Evolutionary conservation across 1,139 yeast species (phyloP), one percentile per base, ranked within the genome.

Genomic region (Diutina mesorugosa): DNA sequence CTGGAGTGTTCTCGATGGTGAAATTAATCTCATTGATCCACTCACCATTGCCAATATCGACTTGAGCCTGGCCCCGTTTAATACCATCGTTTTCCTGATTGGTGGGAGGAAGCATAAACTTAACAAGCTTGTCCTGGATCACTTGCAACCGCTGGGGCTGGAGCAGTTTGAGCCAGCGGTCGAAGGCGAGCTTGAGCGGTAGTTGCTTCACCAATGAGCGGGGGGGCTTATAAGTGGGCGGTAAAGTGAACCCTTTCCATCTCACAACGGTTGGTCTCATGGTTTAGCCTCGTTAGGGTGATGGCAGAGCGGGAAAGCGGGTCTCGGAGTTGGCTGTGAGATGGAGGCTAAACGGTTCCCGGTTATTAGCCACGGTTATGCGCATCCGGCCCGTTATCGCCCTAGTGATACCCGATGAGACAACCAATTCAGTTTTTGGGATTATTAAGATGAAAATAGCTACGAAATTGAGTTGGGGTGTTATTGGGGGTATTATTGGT

Each of bases 91-190:
- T 72, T 55, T 67, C 70, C 0, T 57, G 47, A 3, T 58, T 45
- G 0, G 59, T 54, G 10, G 63, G 38, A 3, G 73, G 71, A n/a
- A 72, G 55, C 79, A 74, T 73, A 56, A 70, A 59, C 45, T 70
- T 70, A 1, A 76, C 65, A 55, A 77, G 64, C 47, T 71, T 69
- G 57, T 69, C 64, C 59, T 77, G 80, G 26, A 76, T 64, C 6
- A 59, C 56, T 52, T 67, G 59, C 21, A 61, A 60, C 9, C 60
- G 56, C 12, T 57, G 16, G 6, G n/a, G 26, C 32, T 50, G 41
- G 12, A 30, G 32, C 53, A 50, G 53, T 28, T 50, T n/a, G 8
- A 29, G 32, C 53, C 53, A 50, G 6, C 28, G 32, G n/a, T 14
- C 26, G 14, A 29, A 50, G 9, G 53, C 53, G 7, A 30, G 14